Base-by-base conservation (phyloP, 805 yeast species). In the Wickerhamomyces mucosus region DNA sequence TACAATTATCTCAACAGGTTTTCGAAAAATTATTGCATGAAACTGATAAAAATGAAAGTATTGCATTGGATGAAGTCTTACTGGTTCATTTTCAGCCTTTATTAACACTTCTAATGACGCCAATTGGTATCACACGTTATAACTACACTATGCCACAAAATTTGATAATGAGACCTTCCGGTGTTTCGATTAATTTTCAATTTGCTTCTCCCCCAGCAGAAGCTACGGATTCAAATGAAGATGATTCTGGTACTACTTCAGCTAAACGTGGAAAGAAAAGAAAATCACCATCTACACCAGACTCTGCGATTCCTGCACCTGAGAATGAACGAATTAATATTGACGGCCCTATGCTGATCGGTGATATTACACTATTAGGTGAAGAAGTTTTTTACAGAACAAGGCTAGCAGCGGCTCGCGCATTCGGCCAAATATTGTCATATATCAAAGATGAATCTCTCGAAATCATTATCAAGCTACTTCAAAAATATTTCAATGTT, bases 111-210 rank as follows among this genome's bases (percentile, higher is more conserved):
- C 50, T 85, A 27, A 78, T 84, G 78, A 89, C 97, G 0, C 99
- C 99, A 3, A 81, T 92, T 36, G 98, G 99, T 38, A 75, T 86
- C 34, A 81, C 95, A 4, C 75, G 97, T 41, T 82, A 79, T 51
- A 82, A 78, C 45, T 92, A 84, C 54, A 72, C 75, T 21, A 84
- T 92, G 95, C 77, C 82, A 42, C 62, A 81, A 0, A 60, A 66
- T n/a, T 65, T 75, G 31, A 71, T 92, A 26, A 59, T 89, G 49
- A 73, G 82, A 41, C 95, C 96, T 1, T 80, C 94, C 10, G 94
- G 92, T 1, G 17, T 18, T n/a, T 21, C 33, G 12, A 32, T 15
- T 14, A 34, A 36, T 1, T 29, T 24, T 18, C 32, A 29, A 7
- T 34, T 36, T 18, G n/a, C 25, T 5, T 15, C 22, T 6, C 27